Conservation (phyloP, 2,329 filamentous ascomycete genomes). For the Chrysosporium keratinophilum region DNA sequence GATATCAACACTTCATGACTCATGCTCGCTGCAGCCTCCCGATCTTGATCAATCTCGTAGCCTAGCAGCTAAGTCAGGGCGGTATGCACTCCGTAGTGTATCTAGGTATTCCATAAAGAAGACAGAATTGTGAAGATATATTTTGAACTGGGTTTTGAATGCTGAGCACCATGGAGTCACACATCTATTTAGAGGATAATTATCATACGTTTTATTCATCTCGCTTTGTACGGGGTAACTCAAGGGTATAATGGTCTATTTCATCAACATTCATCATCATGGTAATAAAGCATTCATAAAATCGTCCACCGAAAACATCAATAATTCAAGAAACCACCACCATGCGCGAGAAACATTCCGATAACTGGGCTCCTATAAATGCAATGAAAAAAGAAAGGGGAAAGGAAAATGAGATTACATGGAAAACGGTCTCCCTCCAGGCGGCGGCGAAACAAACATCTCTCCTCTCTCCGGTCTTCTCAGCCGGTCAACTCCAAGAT, state of each 20-base stretch:
- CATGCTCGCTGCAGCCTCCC: too few species aligned
- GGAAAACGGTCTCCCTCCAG: conserved; percentile 5
- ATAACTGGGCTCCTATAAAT: not conserved
- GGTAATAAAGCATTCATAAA: not conserved
- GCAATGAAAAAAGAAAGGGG: not conserved
- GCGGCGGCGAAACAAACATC: conserved; percentile 18
- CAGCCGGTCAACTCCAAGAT: conserved; percentile 50
- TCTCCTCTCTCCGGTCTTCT: conserved; percentile 34
- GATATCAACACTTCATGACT: too few species aligned
- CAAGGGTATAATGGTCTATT: not conserved
- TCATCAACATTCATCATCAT: not conserved
- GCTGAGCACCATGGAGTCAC: too few species aligned
- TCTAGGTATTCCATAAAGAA: too few species aligned
- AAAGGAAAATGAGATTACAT: not conserved
- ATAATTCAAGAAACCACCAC: not conserved
- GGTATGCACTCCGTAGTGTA: too few species aligned
- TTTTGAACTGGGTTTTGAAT: too few species aligned
- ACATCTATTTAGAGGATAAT: not conserved
- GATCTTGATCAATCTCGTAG: too few species aligned
- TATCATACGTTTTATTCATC: not conserved
- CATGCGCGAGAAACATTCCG: not conserved
- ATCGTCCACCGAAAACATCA: not conserved
- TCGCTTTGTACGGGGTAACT: not conserved
- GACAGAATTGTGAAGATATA: too few species aligned
- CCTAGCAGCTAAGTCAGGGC: too few species aligned